Conservation (phyloP, 2,329 filamentous ascomycete genomes). For the Seiridium cupressi region DNA sequence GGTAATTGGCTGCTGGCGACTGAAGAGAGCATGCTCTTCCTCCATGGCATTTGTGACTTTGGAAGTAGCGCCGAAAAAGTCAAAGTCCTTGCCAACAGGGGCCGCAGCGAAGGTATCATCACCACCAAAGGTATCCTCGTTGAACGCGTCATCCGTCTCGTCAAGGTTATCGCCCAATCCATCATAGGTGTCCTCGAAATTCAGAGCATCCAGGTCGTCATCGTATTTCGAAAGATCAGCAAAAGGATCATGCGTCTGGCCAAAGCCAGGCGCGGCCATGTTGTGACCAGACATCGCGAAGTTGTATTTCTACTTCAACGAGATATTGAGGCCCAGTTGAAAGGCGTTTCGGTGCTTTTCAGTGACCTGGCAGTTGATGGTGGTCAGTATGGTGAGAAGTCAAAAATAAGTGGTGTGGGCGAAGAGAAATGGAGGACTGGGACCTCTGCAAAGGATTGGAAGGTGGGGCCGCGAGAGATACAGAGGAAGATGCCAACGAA, state of each 20-base stretch:
- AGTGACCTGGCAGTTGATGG: too few species aligned
- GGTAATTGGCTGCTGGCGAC: conserved; percentile 65
- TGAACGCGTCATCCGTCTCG: conserved; percentile 90
- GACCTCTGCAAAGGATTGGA: not conserved
- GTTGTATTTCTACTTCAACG: too few species aligned
- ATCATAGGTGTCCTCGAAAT: conserved; percentile 98
- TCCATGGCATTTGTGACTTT: conserved; percentile 82
- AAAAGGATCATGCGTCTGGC: conserved; percentile 82
- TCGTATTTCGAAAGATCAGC: conserved; percentile 71
- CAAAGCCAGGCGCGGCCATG: conserved; percentile 73
- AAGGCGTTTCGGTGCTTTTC: too few species aligned
- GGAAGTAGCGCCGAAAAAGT: conserved; percentile 93
- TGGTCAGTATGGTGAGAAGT: too few species aligned
- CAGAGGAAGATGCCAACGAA: not conserved
- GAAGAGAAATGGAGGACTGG: not conserved
- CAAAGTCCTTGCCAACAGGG: conserved; percentile 85
- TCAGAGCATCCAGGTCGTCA: conserved; percentile 56
- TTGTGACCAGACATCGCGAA: conserved; percentile 65
- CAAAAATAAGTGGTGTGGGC: not conserved
- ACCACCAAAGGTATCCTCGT: conserved; percentile 87
- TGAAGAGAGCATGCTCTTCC: conserved; percentile 85
- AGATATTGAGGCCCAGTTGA: too few species aligned
- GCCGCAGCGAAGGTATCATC: conserved; percentile 40
- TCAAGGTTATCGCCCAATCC: conserved; percentile 87
- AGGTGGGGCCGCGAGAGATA: not conserved